Evolutionary conservation across 352 stramenopile genomes (phyloP).

Genomic region (Phytophthora multivora): DNA sequence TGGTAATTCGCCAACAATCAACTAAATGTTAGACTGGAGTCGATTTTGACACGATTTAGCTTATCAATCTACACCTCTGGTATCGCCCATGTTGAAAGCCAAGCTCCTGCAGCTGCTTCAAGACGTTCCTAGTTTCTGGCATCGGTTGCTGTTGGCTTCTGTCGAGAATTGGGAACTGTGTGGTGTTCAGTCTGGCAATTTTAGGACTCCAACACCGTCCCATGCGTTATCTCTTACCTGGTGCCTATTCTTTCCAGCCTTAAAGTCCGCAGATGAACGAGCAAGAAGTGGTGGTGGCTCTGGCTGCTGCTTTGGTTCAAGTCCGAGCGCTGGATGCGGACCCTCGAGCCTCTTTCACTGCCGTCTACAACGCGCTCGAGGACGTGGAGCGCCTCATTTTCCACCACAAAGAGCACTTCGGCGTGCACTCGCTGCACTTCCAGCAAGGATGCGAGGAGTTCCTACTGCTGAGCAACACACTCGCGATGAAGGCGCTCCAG

Average conservation of each 20-base stretch:
- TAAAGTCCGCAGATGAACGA: constrained; percentile 16
- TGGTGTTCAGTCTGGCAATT: background rate
- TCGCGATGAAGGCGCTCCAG: constrained; percentile 55
- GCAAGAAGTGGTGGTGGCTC: constrained; percentile 45
- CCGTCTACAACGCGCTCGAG: constrained; percentile 37
- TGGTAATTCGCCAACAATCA: constrained; percentile 15
- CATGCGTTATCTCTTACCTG: constrained; percentile 12
- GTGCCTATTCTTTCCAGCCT: background rate
- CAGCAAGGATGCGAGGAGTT: constrained; percentile 71
- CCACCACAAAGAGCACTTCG: constrained; percentile 52
- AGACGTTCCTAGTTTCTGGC: constrained; percentile 24
- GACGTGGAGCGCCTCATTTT: constrained; percentile 50
- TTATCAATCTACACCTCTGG: constrained; percentile 43
- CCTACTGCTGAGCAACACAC: constrained; percentile 61
- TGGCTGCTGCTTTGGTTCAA: constrained; percentile 45
- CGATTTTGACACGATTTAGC: background rate
- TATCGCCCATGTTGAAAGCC: constrained; percentile 47
- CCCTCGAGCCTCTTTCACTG: constrained; percentile 5
- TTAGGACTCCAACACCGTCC: constrained; percentile 9
- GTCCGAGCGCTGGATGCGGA: constrained; percentile 32
- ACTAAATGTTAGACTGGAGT: background rate
- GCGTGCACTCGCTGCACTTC: constrained; percentile 42
- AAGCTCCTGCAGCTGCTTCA: constrained; percentile 43
- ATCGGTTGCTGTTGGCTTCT: background rate
- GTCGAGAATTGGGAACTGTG: constrained; percentile 5